Evolutionary conservation across 805 yeast genomes (phyloP).

Genomic region (Isabelozyma rhagii): DNA sequence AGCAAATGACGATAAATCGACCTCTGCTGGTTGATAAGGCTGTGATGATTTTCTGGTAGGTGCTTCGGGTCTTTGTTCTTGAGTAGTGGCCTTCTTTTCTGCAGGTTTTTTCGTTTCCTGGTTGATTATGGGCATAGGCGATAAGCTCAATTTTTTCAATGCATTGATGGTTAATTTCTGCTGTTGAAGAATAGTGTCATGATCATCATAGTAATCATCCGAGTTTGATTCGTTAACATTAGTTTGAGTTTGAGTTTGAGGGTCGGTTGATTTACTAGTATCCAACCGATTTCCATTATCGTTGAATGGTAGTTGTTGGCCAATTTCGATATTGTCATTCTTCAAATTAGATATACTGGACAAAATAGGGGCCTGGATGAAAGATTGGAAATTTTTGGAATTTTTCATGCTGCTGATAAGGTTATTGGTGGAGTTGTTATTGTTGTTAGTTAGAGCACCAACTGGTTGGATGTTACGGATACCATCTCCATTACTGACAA

Average conservation of each 20-base stretch:
- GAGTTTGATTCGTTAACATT: background rate
- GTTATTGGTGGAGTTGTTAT: constrained; percentile 21
- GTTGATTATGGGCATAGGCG: constrained; percentile 36
- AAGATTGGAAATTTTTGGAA: constrained; percentile 39
- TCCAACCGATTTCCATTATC: constrained; percentile 6
- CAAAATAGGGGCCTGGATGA: constrained; percentile 45
- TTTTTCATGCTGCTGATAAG: constrained; percentile 1
- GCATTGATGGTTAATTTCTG: constrained; percentile 42
- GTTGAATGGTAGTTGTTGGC: constrained; percentile 38
- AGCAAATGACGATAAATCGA: constrained; percentile 41
- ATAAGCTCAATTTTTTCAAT: constrained; percentile 38
- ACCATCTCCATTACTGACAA: constrained; percentile 1
- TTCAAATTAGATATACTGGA: constrained; percentile 33
- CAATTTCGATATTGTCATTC: constrained; percentile 36
- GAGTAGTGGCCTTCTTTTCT: background rate
- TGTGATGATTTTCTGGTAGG: constrained; percentile 7
- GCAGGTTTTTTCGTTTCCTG: constrained; percentile 9
- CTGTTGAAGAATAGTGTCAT: constrained; percentile 37
- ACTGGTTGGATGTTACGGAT: constrained; percentile 1
- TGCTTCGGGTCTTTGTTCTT: constrained; percentile 1
- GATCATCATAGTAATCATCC: constrained; percentile 27
- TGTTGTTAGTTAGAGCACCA: constrained; percentile 10
- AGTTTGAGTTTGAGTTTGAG: background rate
- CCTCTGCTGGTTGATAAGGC: constrained; percentile 46
- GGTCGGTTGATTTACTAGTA: background rate